phyloP scores from a whole-genome alignment of 148 eudicot genomes.

The Cornus florida region DNA sequence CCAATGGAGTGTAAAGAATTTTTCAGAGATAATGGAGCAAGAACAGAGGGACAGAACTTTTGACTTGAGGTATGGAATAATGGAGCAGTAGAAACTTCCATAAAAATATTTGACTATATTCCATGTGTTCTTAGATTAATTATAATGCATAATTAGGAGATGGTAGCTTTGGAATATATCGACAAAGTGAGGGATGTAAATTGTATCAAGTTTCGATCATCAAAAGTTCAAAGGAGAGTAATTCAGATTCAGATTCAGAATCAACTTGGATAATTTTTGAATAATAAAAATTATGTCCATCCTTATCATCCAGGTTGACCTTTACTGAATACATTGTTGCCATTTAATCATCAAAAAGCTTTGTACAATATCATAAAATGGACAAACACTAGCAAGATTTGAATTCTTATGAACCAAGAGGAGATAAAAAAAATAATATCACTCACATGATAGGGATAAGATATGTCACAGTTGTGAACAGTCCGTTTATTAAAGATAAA shows the following conservation, averaged over 20 bases:
- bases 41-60: not conserved
- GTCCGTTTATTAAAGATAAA: not conserved
- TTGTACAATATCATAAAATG: too few species aligned
- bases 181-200: not conserved
- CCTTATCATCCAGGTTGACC: not conserved
- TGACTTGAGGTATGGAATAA: not conserved
- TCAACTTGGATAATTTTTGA: not conserved
- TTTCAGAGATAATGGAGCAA: too few species aligned
- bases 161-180: not conserved
- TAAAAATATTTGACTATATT: not conserved
- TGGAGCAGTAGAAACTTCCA: not conserved
- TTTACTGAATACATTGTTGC: not conserved
- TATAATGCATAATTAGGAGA: not conserved
- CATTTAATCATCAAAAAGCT: not conserved
- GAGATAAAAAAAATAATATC: not conserved
- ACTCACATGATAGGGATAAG: not conserved
- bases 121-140: not conserved
- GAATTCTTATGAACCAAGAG: not conserved
- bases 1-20: too few species aligned
- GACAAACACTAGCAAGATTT: too few species aligned
- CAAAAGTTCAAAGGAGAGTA: not conserved
- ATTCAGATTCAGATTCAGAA: not conserved
- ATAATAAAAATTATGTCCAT: not conserved
- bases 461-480: not conserved
- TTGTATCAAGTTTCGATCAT: not conserved